Evolutionary conservation across 805 yeast species (phyloP), one percentile per base, ranked within the genome.

Genomic region (Starmerella gropengiesseri): DNA sequence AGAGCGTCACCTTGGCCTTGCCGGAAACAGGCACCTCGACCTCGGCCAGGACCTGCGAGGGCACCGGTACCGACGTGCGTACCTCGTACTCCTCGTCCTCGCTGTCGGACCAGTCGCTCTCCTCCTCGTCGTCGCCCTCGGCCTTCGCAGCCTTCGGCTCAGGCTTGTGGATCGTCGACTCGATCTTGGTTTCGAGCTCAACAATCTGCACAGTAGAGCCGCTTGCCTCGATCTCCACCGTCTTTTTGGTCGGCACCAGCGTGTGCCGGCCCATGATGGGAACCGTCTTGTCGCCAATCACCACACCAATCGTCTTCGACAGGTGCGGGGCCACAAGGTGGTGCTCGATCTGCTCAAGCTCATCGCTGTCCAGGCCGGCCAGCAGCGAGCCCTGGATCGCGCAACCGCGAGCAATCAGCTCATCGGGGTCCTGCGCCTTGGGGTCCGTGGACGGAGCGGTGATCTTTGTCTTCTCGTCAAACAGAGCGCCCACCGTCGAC

Each of bases 381-480:
- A 89, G 70, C 48, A 76, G 59, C 29, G 94, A 77, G 40, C 95
- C 98, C 72, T 91, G 97, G 61, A 89, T 73, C 50, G 97, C 95
- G 46, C 95, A 93, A 66, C 98, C 98, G 59, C 93, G 79, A 51
- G 94, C 78, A 51, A 81, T 70, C 58, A 86, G 71, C 69, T 91
- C 97, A 59, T 83, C 78, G 47, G 98, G 96, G 66, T 83, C 75
- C 48, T 78, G 60, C 44, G 91, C 82, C 65, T 84, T 85, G 48
- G 81, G 55, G 61, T 83, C 89, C 20, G 54, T 40, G 27, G 80
- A 66, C 52, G 97, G 94, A 20, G 96, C 78, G 42, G 87, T 72
- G 41, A 68, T 73, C 43, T 85, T 78, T 37, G 79, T 61, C 40
- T 53, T 52, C 62, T 81, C 91, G 50, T 94, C 94, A 76, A 89